phyloP scores from a whole-genome alignment of 2,329 filamentous ascomycete genomes.

The Pestalotiopsis fici region DNA sequence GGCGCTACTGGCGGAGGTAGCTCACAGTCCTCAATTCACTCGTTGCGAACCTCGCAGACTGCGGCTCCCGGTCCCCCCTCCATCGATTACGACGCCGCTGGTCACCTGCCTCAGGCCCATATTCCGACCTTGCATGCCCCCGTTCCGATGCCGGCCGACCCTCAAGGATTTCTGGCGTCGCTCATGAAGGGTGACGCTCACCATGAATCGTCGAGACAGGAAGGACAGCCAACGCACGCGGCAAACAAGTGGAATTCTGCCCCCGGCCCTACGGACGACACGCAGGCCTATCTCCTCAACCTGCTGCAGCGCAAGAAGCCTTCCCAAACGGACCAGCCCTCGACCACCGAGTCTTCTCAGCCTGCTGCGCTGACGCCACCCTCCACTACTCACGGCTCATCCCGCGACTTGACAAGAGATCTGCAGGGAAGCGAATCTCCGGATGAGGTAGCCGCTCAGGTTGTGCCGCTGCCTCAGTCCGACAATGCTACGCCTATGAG shows the following conservation, averaged over 20 bases:
- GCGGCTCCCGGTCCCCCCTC: constrained; percentile 23
- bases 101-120: constrained; percentile 24
- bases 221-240: constrained; percentile 20
- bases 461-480: constrained; percentile 19
- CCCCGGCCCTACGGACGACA: constrained; percentile 62
- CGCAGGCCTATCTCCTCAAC: constrained; percentile 83
- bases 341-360: constrained; percentile 42
- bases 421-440: constrained; percentile 3
- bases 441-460: constrained; percentile 15
- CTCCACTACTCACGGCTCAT: constrained; percentile 33
- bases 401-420: constrained; percentile 27
- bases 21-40: constrained; percentile 21
- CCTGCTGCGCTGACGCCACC: constrained; percentile 47
- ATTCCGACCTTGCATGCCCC: constrained; percentile 53
- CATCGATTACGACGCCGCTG: constrained; percentile 17
- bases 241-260: constrained; percentile 44
- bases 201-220: constrained; percentile 42
- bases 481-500: constrained; percentile 26
- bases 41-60: constrained; percentile 30
- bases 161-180: constrained; percentile 58
- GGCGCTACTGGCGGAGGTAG: constrained; percentile 8
- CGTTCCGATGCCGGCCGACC: constrained; percentile 56
- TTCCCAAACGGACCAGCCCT: constrained; percentile 53
- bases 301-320: constrained; percentile 80
- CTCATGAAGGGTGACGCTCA: constrained; percentile 61